These are phyloP conservation scores for Arachis monticola DNA, from an alignment of 331 rosid species.

Conservation along the genomic window DNA sequence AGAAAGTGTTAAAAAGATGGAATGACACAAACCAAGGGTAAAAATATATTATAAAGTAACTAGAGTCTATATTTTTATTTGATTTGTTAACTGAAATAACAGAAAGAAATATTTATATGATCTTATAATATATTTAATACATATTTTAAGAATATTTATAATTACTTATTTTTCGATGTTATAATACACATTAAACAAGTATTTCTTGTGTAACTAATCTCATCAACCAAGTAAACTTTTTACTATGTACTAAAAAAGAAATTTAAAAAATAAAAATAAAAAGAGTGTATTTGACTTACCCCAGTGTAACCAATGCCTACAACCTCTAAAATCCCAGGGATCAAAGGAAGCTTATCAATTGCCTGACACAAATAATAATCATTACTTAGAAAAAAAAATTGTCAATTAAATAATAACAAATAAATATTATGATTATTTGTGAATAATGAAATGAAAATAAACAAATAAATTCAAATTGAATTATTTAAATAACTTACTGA, in stretches of 20 bases:
- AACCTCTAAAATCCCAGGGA: conserved; percentile 87
- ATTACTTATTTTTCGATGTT: too few species aligned
- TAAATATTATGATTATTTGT: neutral
- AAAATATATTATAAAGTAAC: neutral
- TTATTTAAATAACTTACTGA: conserved; percentile 55
- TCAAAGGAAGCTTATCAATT: conserved; percentile 87
- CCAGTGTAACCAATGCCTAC: conserved; percentile 92
- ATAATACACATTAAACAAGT: too few species aligned
- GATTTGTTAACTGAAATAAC: neutral
- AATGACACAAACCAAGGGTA: conserved; percentile 3
- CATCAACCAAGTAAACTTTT: conserved; percentile 1
- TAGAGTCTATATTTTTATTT: neutral
- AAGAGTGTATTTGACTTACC: conserved; percentile 49
- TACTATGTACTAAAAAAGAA: neutral
- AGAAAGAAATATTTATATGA: too few species aligned
- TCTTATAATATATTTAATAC: too few species aligned
- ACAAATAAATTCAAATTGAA: conserved; percentile 10
- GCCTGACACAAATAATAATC: conserved; percentile 58
- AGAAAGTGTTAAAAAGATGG: neutral
- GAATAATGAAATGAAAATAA: neutral
- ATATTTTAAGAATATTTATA: too few species aligned
- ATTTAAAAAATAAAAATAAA: neutral
- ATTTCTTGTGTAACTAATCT: neutral
- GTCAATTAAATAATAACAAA: conserved; percentile 1
- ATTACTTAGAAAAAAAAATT: conserved; percentile 12